These are phyloP conservation scores for Elongisporangium anandrum DNA, from an alignment of 352 stramenopile species.

Conservation along the genomic window DNA sequence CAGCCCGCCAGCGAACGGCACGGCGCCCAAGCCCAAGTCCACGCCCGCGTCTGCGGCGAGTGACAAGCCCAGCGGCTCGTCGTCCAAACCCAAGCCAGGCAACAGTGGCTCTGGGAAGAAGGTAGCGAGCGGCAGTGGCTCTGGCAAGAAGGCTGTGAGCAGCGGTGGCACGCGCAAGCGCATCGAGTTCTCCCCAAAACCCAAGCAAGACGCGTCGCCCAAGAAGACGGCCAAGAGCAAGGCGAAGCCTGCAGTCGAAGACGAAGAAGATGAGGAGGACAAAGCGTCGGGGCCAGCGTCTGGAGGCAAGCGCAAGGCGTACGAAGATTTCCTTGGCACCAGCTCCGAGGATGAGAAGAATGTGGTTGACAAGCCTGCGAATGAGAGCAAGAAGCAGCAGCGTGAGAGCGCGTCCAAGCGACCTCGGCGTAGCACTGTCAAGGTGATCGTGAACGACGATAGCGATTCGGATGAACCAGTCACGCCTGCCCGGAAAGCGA, in stretches of 20 bases:
- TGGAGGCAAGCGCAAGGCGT: conserved; percentile 43
- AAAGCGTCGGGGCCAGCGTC: neutral
- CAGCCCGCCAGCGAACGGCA: conserved; percentile 43
- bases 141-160: conserved; percentile 2
- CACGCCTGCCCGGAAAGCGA: conserved; percentile 9
- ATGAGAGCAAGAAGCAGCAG: conserved; percentile 19
- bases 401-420: conserved; percentile 13
- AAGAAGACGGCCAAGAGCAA: conserved; percentile 9
- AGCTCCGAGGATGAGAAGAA: conserved; percentile 58
- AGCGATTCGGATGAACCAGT: conserved; percentile 65
- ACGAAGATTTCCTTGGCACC: conserved; percentile 70
- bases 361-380: conserved; percentile 8
- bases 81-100: conserved; percentile 8
- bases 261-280: conserved; percentile 1
- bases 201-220: conserved; percentile 7
- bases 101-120: conserved; percentile 6
- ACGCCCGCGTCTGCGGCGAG: conserved; percentile 3
- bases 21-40: conserved; percentile 28
- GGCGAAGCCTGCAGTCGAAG: conserved; percentile 15
- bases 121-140: conserved; percentile 2
- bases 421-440: conserved; percentile 17
- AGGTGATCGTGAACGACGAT: conserved; percentile 78
- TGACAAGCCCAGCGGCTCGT: conserved; percentile 10
- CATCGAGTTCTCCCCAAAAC: conserved; percentile 72
- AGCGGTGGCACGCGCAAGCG: conserved; percentile 39